phyloP scores from a whole-genome alignment of 179 eudicot genomes.

The Amaranthus tricolor region DNA sequence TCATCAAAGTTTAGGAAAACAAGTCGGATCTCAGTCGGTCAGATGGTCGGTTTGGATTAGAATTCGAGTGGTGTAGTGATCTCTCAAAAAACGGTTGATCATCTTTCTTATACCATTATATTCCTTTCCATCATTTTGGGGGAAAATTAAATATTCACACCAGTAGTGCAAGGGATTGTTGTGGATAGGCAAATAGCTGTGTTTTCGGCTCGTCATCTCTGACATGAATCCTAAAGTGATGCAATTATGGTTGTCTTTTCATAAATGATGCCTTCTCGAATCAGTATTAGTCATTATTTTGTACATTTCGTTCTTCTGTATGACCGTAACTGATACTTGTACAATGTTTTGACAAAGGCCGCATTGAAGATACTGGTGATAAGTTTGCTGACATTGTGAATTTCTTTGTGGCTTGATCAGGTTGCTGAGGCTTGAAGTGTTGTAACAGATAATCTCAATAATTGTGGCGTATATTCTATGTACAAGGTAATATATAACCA shows the following conservation, averaged over 20 bases:
- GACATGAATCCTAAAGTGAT: neutral
- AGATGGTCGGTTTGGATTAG: no score
- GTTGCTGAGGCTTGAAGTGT: constrained; percentile 14
- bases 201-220: neutral
- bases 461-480: constrained; percentile 6
- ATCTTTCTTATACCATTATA: no score
- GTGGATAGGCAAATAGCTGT: neutral
- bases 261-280: neutral
- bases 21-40: no score
- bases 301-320: neutral
- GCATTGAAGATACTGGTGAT: neutral
- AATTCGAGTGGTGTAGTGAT: no score
- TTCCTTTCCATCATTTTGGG: no score
- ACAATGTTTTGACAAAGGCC: neutral
- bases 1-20: no score
- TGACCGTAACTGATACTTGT: neutral
- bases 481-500: neutral
- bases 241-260: neutral
- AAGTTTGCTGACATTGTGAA: neutral
- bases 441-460: neutral
- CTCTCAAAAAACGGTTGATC: no score
- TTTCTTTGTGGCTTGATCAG: constrained; percentile 16
- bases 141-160: no score
- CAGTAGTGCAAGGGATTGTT: no score
- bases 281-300: neutral